phyloP scores from a whole-genome alignment of 257 asterid genomes.

The Ocimum tenuiflorum region DNA sequence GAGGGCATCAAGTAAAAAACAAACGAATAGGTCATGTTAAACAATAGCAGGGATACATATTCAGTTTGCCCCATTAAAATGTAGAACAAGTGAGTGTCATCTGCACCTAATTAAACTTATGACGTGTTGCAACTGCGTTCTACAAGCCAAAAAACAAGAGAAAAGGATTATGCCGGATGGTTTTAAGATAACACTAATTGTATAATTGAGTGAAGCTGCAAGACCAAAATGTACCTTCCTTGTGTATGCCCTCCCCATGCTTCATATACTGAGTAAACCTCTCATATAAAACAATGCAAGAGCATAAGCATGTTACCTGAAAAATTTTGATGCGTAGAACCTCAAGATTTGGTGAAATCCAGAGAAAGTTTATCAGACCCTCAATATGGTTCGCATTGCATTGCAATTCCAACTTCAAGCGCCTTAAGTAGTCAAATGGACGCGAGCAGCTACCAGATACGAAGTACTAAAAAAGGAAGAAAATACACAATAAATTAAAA shows the following conservation, averaged over 20 bases:
- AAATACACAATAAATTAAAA: background rate
- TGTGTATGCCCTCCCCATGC: background rate
- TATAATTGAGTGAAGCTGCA: background rate
- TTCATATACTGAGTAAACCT: background rate
- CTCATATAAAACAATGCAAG: background rate
- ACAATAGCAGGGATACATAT: too few relatives aligned
- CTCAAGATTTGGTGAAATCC: constrained; percentile 13
- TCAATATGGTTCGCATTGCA: background rate
- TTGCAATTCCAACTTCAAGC: constrained; percentile 5
- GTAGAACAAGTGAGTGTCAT: too few relatives aligned
- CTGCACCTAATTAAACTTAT: too few relatives aligned
- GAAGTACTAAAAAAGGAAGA: constrained; percentile 14
- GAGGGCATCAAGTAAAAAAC: too few relatives aligned
- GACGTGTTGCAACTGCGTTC: background rate
- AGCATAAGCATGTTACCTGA: background rate
- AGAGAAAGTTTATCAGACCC: constrained; percentile 16
- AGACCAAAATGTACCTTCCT: background rate
- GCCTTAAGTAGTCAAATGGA: constrained; percentile 11
- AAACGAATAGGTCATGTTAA: too few relatives aligned
- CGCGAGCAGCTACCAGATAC: background rate
- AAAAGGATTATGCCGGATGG: background rate
- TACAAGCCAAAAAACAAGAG: too few relatives aligned
- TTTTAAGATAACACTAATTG: background rate
- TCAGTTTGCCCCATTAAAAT: too few relatives aligned
- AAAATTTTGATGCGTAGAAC: background rate